Percentiles rank a stretch among this genome's conserved stretches.
Evolutionary conservation across 2,329 filamentous ascomycete genomes (phyloP).

Genomic region (Tolypocladium capitatum): DNA sequence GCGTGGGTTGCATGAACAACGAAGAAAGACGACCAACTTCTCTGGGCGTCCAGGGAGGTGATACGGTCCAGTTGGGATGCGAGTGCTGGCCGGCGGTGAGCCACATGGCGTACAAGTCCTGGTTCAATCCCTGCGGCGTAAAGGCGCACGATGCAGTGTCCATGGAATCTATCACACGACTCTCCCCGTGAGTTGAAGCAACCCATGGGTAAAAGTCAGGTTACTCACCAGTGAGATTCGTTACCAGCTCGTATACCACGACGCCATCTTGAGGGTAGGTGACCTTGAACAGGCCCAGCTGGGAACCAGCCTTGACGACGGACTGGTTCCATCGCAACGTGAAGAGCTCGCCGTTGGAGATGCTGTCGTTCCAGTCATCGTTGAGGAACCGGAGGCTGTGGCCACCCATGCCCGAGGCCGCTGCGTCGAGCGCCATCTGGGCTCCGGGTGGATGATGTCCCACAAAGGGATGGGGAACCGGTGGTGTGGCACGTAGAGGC

Average conservation of each 20-base stretch:
- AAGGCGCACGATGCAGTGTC: slow-evolving; percentile 12
- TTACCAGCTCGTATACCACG: slow-evolving; percentile 14
- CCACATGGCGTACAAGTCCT: slow-evolving; percentile 17
- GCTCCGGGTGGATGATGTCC: slow-evolving; percentile 2
- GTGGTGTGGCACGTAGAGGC: not conserved
- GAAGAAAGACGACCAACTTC: slow-evolving; percentile 1
- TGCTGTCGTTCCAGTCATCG: slow-evolving; percentile 20
- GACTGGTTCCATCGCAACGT: slow-evolving; percentile 18
- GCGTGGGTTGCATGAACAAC: not conserved
- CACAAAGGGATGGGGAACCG: slow-evolving; percentile 1
- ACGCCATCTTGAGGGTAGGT: slow-evolving; percentile 17
- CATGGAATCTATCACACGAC: slow-evolving; percentile 10
- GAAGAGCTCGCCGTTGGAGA: slow-evolving; percentile 16
- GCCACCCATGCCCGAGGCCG: slow-evolving; percentile 7
- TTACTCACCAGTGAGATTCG: slow-evolving; percentile 17
- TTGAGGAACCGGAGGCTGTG: slow-evolving; percentile 19
- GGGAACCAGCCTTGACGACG: slow-evolving; percentile 7
- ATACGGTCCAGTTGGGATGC: slow-evolving; percentile 16
- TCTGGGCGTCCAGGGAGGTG: slow-evolving; percentile 18
- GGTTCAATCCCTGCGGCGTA: slow-evolving; percentile 13
- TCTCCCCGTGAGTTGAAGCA: slow-evolving; percentile 3
- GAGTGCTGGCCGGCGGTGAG: slow-evolving; percentile 10
- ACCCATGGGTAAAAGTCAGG: not conserved
- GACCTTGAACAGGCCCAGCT: slow-evolving; percentile 17
- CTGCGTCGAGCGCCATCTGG: slow-evolving; percentile 9